These are phyloP conservation scores for Atalantia buxifolia DNA, from an alignment of 345 rosid genomes.

Conservation along the genomic window DNA sequence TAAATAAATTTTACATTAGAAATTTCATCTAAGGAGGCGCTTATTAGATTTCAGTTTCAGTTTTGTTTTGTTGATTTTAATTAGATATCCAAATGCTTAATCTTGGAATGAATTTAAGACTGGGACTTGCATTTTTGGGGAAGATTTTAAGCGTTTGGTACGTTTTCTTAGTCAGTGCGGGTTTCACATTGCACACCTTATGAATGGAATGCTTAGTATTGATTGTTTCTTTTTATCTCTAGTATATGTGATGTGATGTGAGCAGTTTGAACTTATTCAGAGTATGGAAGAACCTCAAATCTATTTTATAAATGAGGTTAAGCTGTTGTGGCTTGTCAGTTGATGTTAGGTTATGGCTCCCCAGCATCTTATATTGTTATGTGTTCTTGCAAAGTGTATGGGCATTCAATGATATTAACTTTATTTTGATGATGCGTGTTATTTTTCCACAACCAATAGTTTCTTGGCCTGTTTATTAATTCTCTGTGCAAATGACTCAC, in stretches of 20 bases:
- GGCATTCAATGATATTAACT: not conserved
- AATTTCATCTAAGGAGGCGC: not conserved
- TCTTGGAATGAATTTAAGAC: not conserved
- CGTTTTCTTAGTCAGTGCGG: not conserved
- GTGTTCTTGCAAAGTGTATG: not conserved
- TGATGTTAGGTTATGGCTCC: not conserved
- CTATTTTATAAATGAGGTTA: not conserved
- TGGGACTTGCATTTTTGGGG: not conserved
- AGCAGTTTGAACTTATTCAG: not conserved
- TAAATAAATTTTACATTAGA: not conserved
- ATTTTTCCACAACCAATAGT: not conserved
- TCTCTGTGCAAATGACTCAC: not conserved
- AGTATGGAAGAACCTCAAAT: not conserved
- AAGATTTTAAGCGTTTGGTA: not conserved
- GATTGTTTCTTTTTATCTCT: not conserved
- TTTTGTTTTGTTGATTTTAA: not conserved
- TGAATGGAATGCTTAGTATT: not conserved
- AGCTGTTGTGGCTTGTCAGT: not conserved
- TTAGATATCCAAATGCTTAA: not conserved
- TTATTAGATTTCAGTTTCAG: not conserved
- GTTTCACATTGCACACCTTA: not conserved
- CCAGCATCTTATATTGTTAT: constrained; percentile 1
- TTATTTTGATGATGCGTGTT: not conserved
- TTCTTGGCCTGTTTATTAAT: not conserved
- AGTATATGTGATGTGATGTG: not conserved